A percentile compares a stretch with the other conserved stretches of the same genome.
These are phyloP conservation scores for Penicillium steckii DNA, from an alignment of 495 filamentous ascomycete species.

Conservation along the genomic window DNA sequence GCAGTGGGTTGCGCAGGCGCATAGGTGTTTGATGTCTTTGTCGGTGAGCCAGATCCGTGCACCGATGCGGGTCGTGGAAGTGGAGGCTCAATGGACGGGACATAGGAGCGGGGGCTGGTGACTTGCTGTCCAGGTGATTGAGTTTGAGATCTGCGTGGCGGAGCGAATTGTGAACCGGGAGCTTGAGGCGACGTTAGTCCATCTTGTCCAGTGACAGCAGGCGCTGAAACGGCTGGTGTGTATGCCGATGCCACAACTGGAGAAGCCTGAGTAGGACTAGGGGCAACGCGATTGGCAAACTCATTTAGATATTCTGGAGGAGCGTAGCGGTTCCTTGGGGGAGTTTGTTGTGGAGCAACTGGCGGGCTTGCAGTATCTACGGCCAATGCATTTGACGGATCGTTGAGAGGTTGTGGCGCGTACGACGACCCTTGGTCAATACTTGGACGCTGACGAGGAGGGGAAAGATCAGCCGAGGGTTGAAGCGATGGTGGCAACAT, in stretches of 20 bases:
- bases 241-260: slow-evolving; percentile 24
- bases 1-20: slow-evolving; percentile 27
- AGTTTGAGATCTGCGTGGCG: slow-evolving; percentile 76
- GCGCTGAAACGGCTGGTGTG: slow-evolving; percentile 5
- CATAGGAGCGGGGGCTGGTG: slow-evolving; percentile 48
- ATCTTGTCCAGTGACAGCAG: slow-evolving; percentile 35
- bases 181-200: slow-evolving; percentile 23
- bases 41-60: slow-evolving; percentile 53
- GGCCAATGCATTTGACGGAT: background rate
- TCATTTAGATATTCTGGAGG: slow-evolving; percentile 51
- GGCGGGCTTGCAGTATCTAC: slow-evolving; percentile 9
- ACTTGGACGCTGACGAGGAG: slow-evolving; percentile 18
- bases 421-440: slow-evolving; percentile 19
- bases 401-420: slow-evolving; percentile 12
- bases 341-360: slow-evolving; percentile 19
- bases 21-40: slow-evolving; percentile 37
- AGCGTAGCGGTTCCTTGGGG: slow-evolving; percentile 38
- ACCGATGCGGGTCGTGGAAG: slow-evolving; percentile 69
- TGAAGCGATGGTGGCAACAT: slow-evolving; percentile 28
- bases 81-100: slow-evolving; percentile 51
- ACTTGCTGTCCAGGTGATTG: slow-evolving; percentile 70
- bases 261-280: slow-evolving; percentile 33
- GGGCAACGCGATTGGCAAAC: slow-evolving; percentile 50
- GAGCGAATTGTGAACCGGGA: slow-evolving; percentile 34
- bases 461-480: slow-evolving; percentile 26